Conservation (phyloP, 495 filamentous ascomycete species). For the Podospora comata region DNA sequence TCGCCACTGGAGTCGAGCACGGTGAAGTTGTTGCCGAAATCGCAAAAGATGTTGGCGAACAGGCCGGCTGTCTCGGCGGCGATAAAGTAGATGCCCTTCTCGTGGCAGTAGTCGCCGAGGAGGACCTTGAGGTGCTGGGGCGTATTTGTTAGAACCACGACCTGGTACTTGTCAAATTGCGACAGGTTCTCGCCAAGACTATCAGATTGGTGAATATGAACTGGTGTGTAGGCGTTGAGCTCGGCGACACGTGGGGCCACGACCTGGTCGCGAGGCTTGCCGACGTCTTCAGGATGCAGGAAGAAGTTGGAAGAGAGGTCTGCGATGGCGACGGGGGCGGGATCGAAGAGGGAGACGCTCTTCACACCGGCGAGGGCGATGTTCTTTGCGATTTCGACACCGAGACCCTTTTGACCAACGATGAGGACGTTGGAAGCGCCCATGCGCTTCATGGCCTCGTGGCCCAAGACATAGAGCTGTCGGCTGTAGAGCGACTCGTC, state of each 20-base stretch:
- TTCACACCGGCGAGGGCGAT: constrained; percentile 92
- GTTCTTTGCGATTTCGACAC: constrained; percentile 98
- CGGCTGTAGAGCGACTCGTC: constrained; percentile 97
- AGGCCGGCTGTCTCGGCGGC: constrained; percentile 86
- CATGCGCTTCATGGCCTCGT: constrained; percentile 99
- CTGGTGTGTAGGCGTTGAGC: constrained; percentile 93
- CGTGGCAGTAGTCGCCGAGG: constrained; percentile 89
- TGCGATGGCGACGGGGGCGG: constrained; percentile 72
- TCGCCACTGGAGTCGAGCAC: constrained; percentile 89
- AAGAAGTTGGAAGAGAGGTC: constrained; percentile 98
- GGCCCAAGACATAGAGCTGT: constrained; percentile 96
- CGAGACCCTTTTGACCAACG: constrained; percentile 86
- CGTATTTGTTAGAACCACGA: constrained; percentile 84
- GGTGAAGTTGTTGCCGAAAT: constrained; percentile 92
- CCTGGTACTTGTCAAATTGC: constrained; percentile 58
- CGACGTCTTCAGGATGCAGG: constrained; percentile 81
- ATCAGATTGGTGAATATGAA: constrained; percentile 64
- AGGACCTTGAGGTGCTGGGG: constrained; percentile 72
- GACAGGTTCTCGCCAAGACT: constrained; percentile 67
- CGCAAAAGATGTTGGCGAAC: constrained; percentile 95
- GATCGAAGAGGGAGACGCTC: constrained; percentile 80
- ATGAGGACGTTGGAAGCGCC: constrained; percentile 91
- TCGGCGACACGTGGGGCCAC: constrained; percentile 88
- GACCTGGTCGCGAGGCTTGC: constrained; percentile 81
- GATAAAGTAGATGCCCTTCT: constrained; percentile 86